These are phyloP conservation scores for Neospora caninum DNA, from an alignment of 169 alveolate species.

Conservation along the genomic window DNA sequence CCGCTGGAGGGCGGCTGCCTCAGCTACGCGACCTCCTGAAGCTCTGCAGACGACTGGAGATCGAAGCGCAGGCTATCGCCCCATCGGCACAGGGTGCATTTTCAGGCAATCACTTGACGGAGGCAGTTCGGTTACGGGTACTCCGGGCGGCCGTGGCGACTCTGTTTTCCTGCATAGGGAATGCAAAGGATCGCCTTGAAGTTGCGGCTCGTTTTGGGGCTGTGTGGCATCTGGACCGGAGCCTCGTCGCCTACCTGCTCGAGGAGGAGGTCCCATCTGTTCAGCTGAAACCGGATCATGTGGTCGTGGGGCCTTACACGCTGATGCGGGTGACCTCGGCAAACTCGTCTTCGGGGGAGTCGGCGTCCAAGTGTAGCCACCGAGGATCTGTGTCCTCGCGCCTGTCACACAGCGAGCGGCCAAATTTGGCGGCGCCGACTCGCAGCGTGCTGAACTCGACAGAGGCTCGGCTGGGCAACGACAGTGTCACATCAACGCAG, in stretches of 20 bases:
- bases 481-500: not conserved
- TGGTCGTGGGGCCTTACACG: constrained; percentile 42
- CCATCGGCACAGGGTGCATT: constrained; percentile 18
- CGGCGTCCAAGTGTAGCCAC: no score
- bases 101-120: constrained; percentile 41
- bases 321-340: not conserved
- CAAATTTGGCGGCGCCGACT: no score
- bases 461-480: not conserved
- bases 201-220: constrained; percentile 54
- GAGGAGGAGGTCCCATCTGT: constrained; percentile 2
- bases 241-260: not conserved
- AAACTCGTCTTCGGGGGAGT: no score
- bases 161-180: constrained; percentile 42
- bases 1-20: constrained; percentile 48
- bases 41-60: constrained; percentile 62
- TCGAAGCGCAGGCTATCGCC: not conserved
- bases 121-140: constrained; percentile 31
- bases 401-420: not conserved
- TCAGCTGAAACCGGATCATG: not conserved
- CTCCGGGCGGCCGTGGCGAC: constrained; percentile 54
- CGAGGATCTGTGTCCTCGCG: not conserved
- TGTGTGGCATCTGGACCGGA: constrained; percentile 43
- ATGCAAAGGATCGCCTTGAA: constrained; percentile 40
- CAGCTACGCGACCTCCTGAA: constrained; percentile 62
- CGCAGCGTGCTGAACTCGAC: no score